phyloP scores from a whole-genome alignment of 441 rosid genomes.

The Pelargonium cotyledonis region DNA sequence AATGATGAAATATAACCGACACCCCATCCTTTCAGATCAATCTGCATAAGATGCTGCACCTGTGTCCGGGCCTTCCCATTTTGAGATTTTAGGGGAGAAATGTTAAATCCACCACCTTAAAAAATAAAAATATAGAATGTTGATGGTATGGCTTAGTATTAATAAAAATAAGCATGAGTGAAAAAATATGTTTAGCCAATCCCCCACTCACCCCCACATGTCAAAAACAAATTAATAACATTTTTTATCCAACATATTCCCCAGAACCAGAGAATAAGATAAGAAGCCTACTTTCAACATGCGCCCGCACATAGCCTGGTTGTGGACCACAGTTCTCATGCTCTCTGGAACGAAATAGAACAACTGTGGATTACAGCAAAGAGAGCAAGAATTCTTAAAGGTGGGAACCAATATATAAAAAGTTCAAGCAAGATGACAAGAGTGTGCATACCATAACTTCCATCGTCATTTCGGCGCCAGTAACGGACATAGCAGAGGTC shows the following conservation, averaged over 20 bases:
- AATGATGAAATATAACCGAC: conserved; percentile 83
- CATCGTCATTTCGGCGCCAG: conserved; percentile 97
- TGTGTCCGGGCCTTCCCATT: conserved; percentile 87
- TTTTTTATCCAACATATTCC: conserved; percentile 4
- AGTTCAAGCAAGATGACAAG: conserved; percentile 17
- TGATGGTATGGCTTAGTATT: conserved; percentile 8
- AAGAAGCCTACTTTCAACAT: conserved; percentile 75
- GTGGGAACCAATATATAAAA: conserved; percentile 13
- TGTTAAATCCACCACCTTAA: conserved; percentile 96
- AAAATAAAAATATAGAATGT: conserved; percentile 20
- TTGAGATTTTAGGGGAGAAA: conserved; percentile 75
- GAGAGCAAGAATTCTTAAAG: conserved; percentile 12
- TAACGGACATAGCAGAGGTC: conserved; percentile 98
- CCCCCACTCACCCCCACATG: neutral
- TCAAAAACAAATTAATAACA: neutral
- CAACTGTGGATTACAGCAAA: conserved; percentile 57
- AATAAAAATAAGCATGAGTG: conserved; percentile 5
- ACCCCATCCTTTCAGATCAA: conserved; percentile 99
- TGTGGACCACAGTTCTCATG: conserved; percentile 90
- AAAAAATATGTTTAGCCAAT: neutral
- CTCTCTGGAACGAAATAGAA: conserved; percentile 95
- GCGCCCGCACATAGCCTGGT: conserved; percentile 97
- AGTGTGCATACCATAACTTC: conserved; percentile 72
- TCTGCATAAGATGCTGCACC: conserved; percentile 95
- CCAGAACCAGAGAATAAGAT: conserved; percentile 15